Evolutionary conservation across 2,329 filamentous ascomycete species (phyloP).

Genomic region (Penicillium sp.): DNA sequence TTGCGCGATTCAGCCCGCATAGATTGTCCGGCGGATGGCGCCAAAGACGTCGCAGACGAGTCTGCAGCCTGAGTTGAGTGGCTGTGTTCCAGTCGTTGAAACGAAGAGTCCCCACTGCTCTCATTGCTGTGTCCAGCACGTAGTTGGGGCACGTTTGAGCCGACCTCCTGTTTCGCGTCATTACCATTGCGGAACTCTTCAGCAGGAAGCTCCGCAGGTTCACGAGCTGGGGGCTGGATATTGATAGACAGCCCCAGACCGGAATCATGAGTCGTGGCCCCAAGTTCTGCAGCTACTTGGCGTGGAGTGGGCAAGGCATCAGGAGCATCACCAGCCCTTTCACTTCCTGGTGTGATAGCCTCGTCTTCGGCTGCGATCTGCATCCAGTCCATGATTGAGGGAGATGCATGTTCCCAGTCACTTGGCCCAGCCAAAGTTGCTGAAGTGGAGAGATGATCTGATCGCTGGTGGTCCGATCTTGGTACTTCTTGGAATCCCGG

Average conservation of each 20-base stretch:
- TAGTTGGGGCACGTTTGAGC: conserved; percentile 22
- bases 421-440: conserved; percentile 49
- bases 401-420: conserved; percentile 53
- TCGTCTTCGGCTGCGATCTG: conserved; percentile 46
- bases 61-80: conserved; percentile 36
- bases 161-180: neutral
- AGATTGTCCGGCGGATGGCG: conserved; percentile 34
- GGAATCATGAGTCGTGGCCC: conserved; percentile 29
- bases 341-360: conserved; percentile 40
- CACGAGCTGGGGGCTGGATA: conserved; percentile 32
- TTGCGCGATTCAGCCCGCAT: conserved; percentile 20
- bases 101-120: conserved; percentile 43
- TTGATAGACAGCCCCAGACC: conserved; percentile 51
- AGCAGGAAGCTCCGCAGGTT: conserved; percentile 1
- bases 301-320: conserved; percentile 33
- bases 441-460: conserved; percentile 33
- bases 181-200: neutral
- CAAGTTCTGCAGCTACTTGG: conserved; percentile 17
- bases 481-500: conserved; percentile 35
- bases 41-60: conserved; percentile 43
- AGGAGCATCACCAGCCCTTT: conserved; percentile 12
- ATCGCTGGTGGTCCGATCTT: conserved; percentile 17
- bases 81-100: conserved; percentile 31
- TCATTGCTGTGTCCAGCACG: conserved; percentile 30
- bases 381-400: conserved; percentile 54